phyloP scores from a whole-genome alignment of 1,139 yeast genomes.

The Candida sanyaensis region DNA sequence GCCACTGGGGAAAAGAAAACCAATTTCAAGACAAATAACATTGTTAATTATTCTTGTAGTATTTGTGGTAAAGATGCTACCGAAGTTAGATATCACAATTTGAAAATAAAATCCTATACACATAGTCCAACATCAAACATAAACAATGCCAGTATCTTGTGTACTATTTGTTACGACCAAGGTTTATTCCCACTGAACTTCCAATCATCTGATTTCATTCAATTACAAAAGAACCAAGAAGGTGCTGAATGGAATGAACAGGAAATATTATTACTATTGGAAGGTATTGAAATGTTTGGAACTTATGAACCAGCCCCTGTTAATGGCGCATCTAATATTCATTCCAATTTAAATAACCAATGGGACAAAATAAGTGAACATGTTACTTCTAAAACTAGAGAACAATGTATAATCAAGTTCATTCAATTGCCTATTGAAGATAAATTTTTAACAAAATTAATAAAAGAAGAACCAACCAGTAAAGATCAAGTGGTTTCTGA shows the following conservation, averaged over 20 bases:
- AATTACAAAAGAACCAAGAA: conserved; percentile 47
- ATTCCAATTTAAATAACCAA: conserved; percentile 55
- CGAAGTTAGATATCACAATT: conserved; percentile 82
- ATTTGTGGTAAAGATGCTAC: conserved; percentile 91
- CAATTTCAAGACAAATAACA: conserved; percentile 42
- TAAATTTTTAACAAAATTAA: conserved; percentile 60
- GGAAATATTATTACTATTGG: conserved; percentile 79
- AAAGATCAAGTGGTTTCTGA: conserved; percentile 19
- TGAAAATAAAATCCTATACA: conserved; percentile 68
- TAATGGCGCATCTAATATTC: conserved; percentile 19
- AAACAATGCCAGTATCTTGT: conserved; percentile 59
- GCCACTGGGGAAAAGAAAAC: conserved; percentile 64
- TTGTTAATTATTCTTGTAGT: conserved; percentile 77
- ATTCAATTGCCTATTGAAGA: conserved; percentile 95
- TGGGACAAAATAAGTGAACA: conserved; percentile 92
- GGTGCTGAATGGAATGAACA: conserved; percentile 78
- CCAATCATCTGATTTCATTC: conserved; percentile 83
- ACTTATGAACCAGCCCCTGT: conserved; percentile 30
- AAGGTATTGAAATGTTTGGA: conserved; percentile 75
- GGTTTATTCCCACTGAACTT: conserved; percentile 92
- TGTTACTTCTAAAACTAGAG: conserved; percentile 82
- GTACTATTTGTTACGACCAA: conserved; percentile 79
- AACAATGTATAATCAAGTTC: conserved; percentile 85
- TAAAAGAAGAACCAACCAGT: conserved; percentile 21
- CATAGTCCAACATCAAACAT: conserved; percentile 41